phyloP scores from a whole-genome alignment of 768 basidiomycete species.

The Termitomyces titanicus region DNA sequence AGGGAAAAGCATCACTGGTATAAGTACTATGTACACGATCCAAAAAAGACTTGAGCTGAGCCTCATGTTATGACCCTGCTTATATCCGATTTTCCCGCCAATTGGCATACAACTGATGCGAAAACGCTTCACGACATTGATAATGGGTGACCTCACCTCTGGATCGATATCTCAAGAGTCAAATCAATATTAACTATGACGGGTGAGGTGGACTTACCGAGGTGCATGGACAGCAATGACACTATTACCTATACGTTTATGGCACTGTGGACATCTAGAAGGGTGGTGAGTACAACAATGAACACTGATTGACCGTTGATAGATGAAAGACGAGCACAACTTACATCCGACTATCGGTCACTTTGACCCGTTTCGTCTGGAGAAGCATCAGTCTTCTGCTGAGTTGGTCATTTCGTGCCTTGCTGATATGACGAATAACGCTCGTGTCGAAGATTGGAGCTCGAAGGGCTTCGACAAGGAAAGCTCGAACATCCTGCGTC shows the following conservation, averaged over 20 bases:
- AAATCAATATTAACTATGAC: neutral
- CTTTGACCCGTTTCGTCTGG: constrained; percentile 79
- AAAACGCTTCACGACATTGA: constrained; percentile 87
- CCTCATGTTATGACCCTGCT: neutral
- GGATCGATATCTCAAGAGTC: neutral
- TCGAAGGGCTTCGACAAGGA: constrained; percentile 69
- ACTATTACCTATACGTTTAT: constrained; percentile 88
- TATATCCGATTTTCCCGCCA: constrained; percentile 14
- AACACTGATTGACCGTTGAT: neutral
- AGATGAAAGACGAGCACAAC: constrained; percentile 27
- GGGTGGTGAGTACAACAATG: constrained; percentile 3
- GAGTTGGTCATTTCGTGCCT: constrained; percentile 76
- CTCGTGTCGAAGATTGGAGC: constrained; percentile 65
- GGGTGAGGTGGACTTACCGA: constrained; percentile 43
- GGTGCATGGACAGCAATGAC: constrained; percentile 94
- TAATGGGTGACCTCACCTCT: constrained; percentile 98
- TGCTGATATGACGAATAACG: constrained; percentile 66
- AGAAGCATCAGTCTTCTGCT: constrained; percentile 70
- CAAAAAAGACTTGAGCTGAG: neutral
- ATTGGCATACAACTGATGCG: constrained; percentile 47
- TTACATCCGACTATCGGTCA: constrained; percentile 91
- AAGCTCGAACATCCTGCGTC: constrained; percentile 72
- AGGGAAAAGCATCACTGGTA: neutral
- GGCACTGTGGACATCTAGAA: constrained; percentile 88
- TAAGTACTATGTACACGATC: no score